A percentile compares a stretch with the other conserved stretches of the same genome.
phyloP scores from a whole-genome alignment of 495 filamentous ascomycete genomes.

The Penicillium goetzii region DNA sequence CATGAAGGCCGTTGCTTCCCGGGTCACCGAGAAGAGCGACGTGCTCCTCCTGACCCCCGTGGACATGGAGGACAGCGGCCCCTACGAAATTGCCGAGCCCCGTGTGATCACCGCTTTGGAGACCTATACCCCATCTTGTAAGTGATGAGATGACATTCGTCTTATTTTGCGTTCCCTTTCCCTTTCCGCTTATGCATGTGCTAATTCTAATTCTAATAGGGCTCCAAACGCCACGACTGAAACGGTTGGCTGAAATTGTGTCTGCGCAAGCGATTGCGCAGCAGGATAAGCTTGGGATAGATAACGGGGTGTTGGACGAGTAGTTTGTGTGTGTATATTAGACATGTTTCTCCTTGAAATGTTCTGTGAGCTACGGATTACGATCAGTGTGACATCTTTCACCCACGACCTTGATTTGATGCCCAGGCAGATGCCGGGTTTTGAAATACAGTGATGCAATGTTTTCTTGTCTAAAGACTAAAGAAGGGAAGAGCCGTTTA shows the following conservation, averaged over 20 bases:
- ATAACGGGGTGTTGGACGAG: conserved; percentile 39
- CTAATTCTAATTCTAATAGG: conserved; percentile 47
- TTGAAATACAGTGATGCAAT: conserved; percentile 36
- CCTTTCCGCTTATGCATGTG: neutral
- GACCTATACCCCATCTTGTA: conserved; percentile 96
- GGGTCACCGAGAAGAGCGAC: conserved; percentile 98
- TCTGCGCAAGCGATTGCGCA: conserved; percentile 93
- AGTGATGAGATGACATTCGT: conserved; percentile 35
- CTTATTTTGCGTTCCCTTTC: neutral
- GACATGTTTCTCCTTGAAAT: conserved; percentile 26
- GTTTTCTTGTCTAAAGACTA: conserved; percentile 9
- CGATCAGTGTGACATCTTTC: conserved; percentile 30
- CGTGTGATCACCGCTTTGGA: conserved; percentile 94
- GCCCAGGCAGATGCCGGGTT: conserved; percentile 22
- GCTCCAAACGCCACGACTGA: conserved; percentile 94
- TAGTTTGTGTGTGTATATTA: conserved; percentile 42
- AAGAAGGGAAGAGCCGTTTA: neutral
- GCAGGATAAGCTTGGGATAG: conserved; percentile 78
- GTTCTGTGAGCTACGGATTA: conserved; percentile 40
- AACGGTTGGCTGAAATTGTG: conserved; percentile 95
- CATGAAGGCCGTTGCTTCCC: conserved; percentile 98
- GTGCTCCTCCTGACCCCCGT: conserved; percentile 90
- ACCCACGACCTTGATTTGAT: conserved; percentile 22
- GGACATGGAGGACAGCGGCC: conserved; percentile 99
- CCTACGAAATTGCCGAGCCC: conserved; percentile 98